These are phyloP conservation scores for Xylaria polymorpha DNA, from an alignment of 2,329 filamentous ascomycete genomes.

Conservation along the genomic window DNA sequence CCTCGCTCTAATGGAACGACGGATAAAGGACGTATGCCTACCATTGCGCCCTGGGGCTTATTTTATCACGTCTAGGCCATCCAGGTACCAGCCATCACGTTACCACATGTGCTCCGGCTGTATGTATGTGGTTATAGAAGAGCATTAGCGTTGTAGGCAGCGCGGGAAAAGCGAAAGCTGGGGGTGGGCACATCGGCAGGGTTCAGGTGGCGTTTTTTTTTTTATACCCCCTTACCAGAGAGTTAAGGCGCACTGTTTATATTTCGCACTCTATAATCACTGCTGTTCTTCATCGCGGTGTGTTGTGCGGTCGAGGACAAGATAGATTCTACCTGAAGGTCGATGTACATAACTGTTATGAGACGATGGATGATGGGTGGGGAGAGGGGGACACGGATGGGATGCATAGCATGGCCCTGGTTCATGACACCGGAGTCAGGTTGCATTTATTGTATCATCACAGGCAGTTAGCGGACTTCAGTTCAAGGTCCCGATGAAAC, in stretches of 20 bases:
- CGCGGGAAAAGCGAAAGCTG: not conserved
- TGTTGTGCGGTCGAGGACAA: not conserved
- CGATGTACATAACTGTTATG: not conserved
- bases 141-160: slow-evolving; percentile 13
- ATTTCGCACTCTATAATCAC: not conserved
- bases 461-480: not conserved
- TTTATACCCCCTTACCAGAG: slow-evolving; percentile 33
- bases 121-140: not conserved
- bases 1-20: not conserved
- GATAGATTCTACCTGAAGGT: not conserved
- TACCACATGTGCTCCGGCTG: not conserved
- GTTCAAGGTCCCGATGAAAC: not conserved
- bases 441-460: slow-evolving; percentile 1
- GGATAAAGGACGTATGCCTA: not conserved
- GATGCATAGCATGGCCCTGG: not conserved
- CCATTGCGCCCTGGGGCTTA: not conserved
- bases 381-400: not conserved
- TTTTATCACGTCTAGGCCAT: not conserved
- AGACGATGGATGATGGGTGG: not conserved
- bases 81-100: not conserved
- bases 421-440: not conserved
- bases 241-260: slow-evolving; percentile 20
- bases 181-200: slow-evolving; percentile 19
- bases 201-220: slow-evolving; percentile 22
- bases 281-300: not conserved